Evolutionary conservation across 352 stramenopile genomes (phyloP).

Genomic region (Paralagenidium karlingii): DNA sequence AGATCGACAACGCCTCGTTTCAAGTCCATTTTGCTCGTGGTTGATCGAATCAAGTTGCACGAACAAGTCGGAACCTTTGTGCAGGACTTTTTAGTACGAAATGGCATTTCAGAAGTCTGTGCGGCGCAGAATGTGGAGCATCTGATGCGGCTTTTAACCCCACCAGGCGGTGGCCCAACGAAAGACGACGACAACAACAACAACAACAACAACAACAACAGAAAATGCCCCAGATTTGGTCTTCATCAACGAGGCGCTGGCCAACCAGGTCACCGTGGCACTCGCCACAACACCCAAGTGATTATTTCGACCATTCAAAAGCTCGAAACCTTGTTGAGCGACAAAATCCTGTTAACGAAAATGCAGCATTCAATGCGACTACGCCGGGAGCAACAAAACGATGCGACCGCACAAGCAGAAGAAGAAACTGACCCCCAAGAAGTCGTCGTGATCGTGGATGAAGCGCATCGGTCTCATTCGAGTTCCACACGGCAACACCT

Average conservation of each 20-base stretch:
- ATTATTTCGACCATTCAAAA: conserved; percentile 80
- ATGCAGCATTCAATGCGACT: conserved; percentile 17
- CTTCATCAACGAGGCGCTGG: conserved; percentile 23
- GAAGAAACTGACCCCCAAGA: conserved; percentile 6
- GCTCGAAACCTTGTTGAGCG: conserved; percentile 49
- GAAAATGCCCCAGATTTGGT: too few species aligned
- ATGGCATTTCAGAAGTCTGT: conserved; percentile 58
- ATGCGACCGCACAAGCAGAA: too few species aligned
- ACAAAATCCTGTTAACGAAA: conserved; percentile 50
- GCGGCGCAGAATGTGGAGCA: conserved; percentile 64
- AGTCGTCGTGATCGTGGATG: conserved; percentile 71
- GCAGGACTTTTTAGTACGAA: conserved; percentile 53
- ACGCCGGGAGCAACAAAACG: not conserved
- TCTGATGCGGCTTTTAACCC: conserved; percentile 38
- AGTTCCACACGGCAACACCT: conserved; percentile 51
- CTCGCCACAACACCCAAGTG: too few species aligned
- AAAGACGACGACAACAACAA: conserved; percentile 6
- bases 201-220: too few species aligned
- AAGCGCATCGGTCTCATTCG: conserved; percentile 71
- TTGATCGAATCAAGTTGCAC: conserved; percentile 76
- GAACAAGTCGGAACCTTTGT: conserved; percentile 64
- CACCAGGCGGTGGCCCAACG: too few species aligned
- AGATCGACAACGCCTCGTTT: too few species aligned
- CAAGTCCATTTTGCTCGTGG: conserved; percentile 63
- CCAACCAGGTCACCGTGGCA: too few species aligned